Percentiles rank a stretch among this genome's conserved stretches.
phyloP scores from a whole-genome alignment of 2,329 filamentous ascomycete genomes.

The Colletotrichum truncatum region DNA sequence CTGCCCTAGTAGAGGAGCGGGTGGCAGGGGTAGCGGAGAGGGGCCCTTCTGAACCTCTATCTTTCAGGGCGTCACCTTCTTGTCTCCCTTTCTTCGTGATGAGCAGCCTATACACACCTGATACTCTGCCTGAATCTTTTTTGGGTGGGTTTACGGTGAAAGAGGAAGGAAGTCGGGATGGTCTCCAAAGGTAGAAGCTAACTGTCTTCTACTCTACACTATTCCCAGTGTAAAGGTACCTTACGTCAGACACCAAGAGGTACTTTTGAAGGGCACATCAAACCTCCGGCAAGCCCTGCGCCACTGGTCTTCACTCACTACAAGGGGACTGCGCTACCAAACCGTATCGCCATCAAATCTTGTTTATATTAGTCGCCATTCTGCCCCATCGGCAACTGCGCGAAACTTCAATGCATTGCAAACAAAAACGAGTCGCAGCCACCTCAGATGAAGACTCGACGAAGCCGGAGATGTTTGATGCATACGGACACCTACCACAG shows the following conservation, averaged over 20 bases:
- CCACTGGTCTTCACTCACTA: neutral
- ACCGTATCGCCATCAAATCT: neutral
- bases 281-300: neutral
- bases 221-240: neutral
- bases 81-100: too few species aligned
- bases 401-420: neutral
- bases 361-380: neutral
- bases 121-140: slow-evolving; percentile 15
- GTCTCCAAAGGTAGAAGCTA: too few species aligned
- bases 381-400: neutral
- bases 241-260: too few species aligned
- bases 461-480: neutral
- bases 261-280: neutral
- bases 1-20: neutral
- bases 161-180: neutral
- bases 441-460: neutral
- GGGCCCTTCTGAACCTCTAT: too few species aligned
- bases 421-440: neutral
- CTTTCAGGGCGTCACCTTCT: too few species aligned
- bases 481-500: neutral
- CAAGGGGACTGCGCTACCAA: neutral
- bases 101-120: slow-evolving; percentile 13
- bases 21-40: neutral
- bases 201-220: neutral
- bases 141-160: neutral